phyloP scores from a whole-genome alignment of 2,329 filamentous ascomycete genomes.

The Cadophora sp. region DNA sequence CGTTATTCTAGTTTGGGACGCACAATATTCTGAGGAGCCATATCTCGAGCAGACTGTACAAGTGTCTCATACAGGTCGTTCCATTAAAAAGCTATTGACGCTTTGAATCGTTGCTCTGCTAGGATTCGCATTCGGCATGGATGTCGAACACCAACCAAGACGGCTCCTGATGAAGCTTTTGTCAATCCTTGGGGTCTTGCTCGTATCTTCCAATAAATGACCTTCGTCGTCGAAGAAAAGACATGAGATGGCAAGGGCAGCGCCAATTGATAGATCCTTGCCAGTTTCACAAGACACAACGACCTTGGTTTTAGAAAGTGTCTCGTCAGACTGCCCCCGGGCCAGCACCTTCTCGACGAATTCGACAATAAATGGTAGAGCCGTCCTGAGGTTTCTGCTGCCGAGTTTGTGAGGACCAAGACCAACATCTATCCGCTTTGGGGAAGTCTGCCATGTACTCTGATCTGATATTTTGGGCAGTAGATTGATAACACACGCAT shows the following conservation, averaged over 20 bases:
- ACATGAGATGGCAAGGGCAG: constrained; percentile 78
- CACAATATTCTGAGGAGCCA: not conserved
- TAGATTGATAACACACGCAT: constrained; percentile 49
- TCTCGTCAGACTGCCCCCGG: not conserved
- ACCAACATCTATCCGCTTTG: constrained; percentile 59
- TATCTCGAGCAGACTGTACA: not conserved
- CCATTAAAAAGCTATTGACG: constrained; percentile 89
- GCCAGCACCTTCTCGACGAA: constrained; percentile 38
- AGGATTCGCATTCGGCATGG: constrained; percentile 81
- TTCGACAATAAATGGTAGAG: constrained; percentile 57
- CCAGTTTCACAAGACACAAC: constrained; percentile 78
- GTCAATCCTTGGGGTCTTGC: constrained; percentile 54
- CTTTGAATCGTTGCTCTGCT: constrained; percentile 86
- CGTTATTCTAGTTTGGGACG: not conserved
- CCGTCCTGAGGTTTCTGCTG: constrained; percentile 79
- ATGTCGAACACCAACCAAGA: constrained; percentile 82
- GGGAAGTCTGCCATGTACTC: constrained; percentile 51
- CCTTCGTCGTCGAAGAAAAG: constrained; percentile 73
- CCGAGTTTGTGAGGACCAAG: constrained; percentile 78
- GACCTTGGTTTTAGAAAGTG: constrained; percentile 40
- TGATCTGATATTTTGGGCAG: constrained; percentile 52
- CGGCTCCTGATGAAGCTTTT: constrained; percentile 80
- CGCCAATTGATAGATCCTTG: constrained; percentile 80
- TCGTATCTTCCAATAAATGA: constrained; percentile 37
- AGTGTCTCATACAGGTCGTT: constrained; percentile 30